These are phyloP conservation scores for Mycena kentingensis DNA, from an alignment of 768 basidiomycete species.

Conservation along the genomic window DNA sequence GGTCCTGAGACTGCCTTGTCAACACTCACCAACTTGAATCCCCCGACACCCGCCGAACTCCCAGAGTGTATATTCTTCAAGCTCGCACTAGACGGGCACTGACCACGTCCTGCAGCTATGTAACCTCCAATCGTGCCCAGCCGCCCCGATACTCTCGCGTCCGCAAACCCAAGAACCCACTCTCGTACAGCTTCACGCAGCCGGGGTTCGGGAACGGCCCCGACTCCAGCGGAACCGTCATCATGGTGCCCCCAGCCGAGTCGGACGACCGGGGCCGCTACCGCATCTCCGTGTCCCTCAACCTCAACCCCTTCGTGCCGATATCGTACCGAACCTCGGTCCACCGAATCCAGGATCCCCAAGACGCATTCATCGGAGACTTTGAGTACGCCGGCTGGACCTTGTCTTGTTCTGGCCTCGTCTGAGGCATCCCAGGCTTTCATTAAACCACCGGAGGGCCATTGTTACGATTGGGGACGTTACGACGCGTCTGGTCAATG, in stretches of 20 bases:
- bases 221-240: conserved; percentile 2
- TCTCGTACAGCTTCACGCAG: conserved; percentile 14
- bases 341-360: conserved; percentile 27
- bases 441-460: conserved; percentile 43
- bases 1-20: neutral
- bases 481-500: conserved; percentile 41
- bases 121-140: conserved; percentile 14
- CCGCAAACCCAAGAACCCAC: conserved; percentile 15
- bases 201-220: conserved; percentile 6
- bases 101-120: conserved; percentile 11
- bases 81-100: neutral
- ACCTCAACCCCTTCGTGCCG: conserved; percentile 49
- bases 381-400: conserved; percentile 33
- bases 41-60: conserved; percentile 8
- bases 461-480: conserved; percentile 43
- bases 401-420: neutral
- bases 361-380: conserved; percentile 37
- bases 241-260: conserved; percentile 19
- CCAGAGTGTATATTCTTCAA: conserved; percentile 23
- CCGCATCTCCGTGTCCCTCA: conserved; percentile 43
- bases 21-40: neutral
- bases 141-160: conserved; percentile 21
- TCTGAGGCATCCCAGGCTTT: conserved; percentile 31
- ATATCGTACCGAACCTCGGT: conserved; percentile 46
- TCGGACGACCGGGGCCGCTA: conserved; percentile 29